Evolutionary conservation across 768 basidiomycete genomes (phyloP).

Genomic region (Suillus occidentalis): DNA sequence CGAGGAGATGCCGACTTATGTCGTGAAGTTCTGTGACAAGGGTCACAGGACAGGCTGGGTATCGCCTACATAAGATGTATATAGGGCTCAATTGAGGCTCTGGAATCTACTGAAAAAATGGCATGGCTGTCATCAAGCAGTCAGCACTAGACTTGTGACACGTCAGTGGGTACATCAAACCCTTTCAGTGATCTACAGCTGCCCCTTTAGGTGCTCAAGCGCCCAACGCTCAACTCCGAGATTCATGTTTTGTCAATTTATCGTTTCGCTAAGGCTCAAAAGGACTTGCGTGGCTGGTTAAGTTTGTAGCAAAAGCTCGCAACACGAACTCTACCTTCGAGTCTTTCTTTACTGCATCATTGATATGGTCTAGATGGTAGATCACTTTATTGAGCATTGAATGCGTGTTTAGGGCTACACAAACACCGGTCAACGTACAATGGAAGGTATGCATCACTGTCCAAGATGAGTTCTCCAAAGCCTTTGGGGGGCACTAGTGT

Average conservation of each 20-base stretch:
- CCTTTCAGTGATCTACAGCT: neutral
- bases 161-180: neutral
- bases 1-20: neutral
- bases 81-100: neutral
- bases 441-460: neutral
- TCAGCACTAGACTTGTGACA: neutral
- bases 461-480: neutral
- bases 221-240: no score
- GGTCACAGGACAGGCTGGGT: neutral
- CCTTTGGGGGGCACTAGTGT: neutral
- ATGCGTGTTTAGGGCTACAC: neutral
- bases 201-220: neutral
- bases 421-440: neutral
- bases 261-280: neutral
- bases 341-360: neutral
- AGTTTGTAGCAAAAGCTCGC: neutral
- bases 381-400: neutral
- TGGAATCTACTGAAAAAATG: neutral
- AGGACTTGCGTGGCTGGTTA: neutral
- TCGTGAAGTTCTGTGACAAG: neutral
- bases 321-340: neutral
- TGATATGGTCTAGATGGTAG: neutral
- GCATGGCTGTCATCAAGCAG: neutral
- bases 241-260: neutral
- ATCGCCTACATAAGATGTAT: neutral